These are phyloP conservation scores for Fusarium cicatricum DNA, from an alignment of 2,329 filamentous ascomycete species.

Conservation along the genomic window DNA sequence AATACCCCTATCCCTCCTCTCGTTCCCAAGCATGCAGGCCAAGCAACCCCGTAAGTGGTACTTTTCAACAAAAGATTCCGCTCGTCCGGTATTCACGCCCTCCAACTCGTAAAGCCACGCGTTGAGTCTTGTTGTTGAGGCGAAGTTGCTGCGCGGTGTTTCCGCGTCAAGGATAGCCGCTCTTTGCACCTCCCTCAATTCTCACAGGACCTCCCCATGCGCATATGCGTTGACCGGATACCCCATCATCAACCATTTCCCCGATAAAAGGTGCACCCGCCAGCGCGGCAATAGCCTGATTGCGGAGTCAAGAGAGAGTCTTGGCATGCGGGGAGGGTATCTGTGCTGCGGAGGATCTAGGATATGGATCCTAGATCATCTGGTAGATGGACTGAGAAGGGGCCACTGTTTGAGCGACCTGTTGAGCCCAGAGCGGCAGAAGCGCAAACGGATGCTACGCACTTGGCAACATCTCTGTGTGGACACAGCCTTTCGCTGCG, in stretches of 20 bases:
- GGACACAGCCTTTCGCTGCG: not conserved
- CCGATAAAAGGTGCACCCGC: not conserved
- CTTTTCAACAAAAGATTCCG: slow-evolving; percentile 7
- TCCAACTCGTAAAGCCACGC: slow-evolving; percentile 9
- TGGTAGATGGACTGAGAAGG: not conserved
- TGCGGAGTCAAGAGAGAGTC: slow-evolving; percentile 2
- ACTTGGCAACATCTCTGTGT: slow-evolving; percentile 1
- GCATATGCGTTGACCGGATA: not conserved
- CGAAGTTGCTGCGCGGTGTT: not conserved
- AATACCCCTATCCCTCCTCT: not conserved
- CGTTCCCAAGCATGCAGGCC: slow-evolving; percentile 8
- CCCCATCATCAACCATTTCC: not conserved
- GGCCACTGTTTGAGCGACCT: not conserved
- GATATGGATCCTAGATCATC: slow-evolving; percentile 10
- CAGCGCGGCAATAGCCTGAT: slow-evolving; percentile 3
- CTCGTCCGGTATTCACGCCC: slow-evolving; percentile 11
- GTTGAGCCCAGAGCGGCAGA: slow-evolving; percentile 4
- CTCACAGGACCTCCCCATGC: not conserved
- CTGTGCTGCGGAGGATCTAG: slow-evolving; percentile 11
- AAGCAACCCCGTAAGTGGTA: slow-evolving; percentile 2
- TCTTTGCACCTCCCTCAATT: not conserved
- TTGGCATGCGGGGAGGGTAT: slow-evolving; percentile 23
- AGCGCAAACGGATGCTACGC: not conserved
- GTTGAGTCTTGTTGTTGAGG: too few relatives aligned
- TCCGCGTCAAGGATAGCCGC: slow-evolving; percentile 14